These are phyloP conservation scores for Phaffia tasmanica DNA, from an alignment of 768 basidiomycete species.

Conservation along the genomic window DNA sequence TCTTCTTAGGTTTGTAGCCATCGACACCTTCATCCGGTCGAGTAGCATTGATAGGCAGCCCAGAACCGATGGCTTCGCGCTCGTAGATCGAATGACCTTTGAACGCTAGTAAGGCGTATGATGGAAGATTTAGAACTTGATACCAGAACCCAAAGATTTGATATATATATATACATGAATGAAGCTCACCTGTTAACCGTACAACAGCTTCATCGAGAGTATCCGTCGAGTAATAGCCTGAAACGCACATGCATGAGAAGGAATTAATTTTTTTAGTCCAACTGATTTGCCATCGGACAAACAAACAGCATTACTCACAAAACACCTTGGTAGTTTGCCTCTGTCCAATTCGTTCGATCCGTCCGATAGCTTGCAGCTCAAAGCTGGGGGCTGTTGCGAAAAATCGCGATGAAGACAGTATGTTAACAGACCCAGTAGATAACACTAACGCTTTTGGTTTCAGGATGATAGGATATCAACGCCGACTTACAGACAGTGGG, in stretches of 20 bases:
- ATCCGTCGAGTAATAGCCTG: background rate
- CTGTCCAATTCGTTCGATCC: slow-evolving; percentile 20
- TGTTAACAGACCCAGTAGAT: background rate
- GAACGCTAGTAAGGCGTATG: background rate
- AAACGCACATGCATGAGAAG: no score
- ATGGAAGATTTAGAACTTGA: background rate
- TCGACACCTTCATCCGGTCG: slow-evolving; percentile 10
- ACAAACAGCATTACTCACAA: background rate
- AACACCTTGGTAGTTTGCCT: slow-evolving; percentile 16
- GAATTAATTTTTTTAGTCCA: no score
- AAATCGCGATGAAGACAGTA: background rate
- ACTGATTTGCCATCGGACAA: no score
- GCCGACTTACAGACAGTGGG: background rate
- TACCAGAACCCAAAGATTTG: background rate
- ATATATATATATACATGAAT: background rate
- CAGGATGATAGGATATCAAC: no score
- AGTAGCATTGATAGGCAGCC: background rate
- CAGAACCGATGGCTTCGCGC: background rate
- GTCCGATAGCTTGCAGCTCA: slow-evolving; percentile 21
- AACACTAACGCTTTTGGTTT: background rate
- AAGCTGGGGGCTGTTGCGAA: slow-evolving; percentile 3
- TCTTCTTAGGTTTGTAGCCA: slow-evolving; percentile 1
- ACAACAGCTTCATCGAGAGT: slow-evolving; percentile 16
- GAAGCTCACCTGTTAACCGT: slow-evolving; percentile 6
- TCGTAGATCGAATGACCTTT: slow-evolving; percentile 21